Base-by-base conservation (phyloP, 805 yeast species). In the Wickerhamiella dianesei region DNA sequence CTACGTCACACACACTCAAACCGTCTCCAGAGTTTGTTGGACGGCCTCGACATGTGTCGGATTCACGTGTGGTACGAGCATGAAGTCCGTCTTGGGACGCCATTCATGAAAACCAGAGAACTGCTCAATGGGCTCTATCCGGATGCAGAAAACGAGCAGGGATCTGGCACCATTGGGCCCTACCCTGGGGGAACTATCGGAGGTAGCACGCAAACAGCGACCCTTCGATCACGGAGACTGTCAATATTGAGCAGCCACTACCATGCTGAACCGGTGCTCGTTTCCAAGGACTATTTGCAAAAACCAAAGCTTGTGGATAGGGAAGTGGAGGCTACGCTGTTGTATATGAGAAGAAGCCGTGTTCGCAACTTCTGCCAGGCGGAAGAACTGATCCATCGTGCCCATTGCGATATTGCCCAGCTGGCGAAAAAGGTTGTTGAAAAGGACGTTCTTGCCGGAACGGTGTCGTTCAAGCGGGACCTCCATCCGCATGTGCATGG, bases 331-430 rank as follows among this genome's bases (percentile, higher is more conserved):
- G 46, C 53, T 0, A 60, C 63, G 4, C 40, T 48, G 35, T 48
- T 53, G 19, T 64, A 58, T 57, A 48, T 64, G 43, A 52, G 57
- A 14, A 57, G 58, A 12, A 57, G 58, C 47, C 55, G 58, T 2
- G 58, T 60, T 20, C 64, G 61, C 40, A 63, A 62, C 41, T 52
- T 63, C 36, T 57, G 65, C 39, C 57, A 53, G 3, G 62, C 63
- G 12, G 68, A 64, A 44, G 68, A 64, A 47, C 47, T 56, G n/a
- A 55, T 64, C 29, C 67, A 62, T 37, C 47, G 68, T 14, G 63
- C 58, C 40, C 55, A 59, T 40, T 60, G 63, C 36, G 68, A 64
- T 46, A 50, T 63, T 3, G 64, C 59, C 13, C 52, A 45, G 17
- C 52, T 63, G 16, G 53, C 59, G 5, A 50, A 51, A 42, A 52